Evolutionary conservation across 805 yeast genomes (phyloP), one percentile per base, ranked within the genome.

Genomic region (Suhomyces sp.): DNA sequence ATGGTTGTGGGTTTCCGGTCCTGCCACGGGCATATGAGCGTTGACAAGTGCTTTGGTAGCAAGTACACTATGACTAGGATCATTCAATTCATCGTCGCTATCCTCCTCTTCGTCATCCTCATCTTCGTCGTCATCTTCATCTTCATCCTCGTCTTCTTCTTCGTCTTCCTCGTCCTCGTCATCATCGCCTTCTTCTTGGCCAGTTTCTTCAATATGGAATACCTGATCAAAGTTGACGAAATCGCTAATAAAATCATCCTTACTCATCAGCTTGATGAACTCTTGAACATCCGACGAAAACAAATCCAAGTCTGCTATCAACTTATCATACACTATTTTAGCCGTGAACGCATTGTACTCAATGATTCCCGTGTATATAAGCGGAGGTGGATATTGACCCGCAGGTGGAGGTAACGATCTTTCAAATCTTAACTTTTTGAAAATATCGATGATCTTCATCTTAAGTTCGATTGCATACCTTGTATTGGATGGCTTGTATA

Each of bases 161-260:
- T 36, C 38, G 4, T 38, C 44, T 8, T 42, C 46, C 7, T 42
- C 46, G 8, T 38, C 49, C 9, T 35, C 35, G 2, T 35, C 38
- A 3, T 39, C 40, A 8, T 39, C 48, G 12, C 36, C 40, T 27
- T 37, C 46, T 4, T 41, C 38, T 4, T 37, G 46, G 19, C 42
- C 39, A 6, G 16, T 35, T 10, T 38, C 38, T 7, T 35, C 40
- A 25, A 34, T 23, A 12, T 36, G 38, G 27, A 51, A 47, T 18
- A 42, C 43, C 15, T 43, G 41, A 23, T 48, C 52, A 30, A 54
- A 56, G 38, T 57, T 51, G 14, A 53, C 48, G 41, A 59, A 62
- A 22, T 62, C 66, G 17, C 48, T 50, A 6, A 51, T 39, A 30
- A 62, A 62, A 16, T 54, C 62, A 11, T 50, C 57, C 19, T 50